phyloP scores from a whole-genome alignment of 768 basidiomycete genomes.

The Phaeotremella fagi region DNA sequence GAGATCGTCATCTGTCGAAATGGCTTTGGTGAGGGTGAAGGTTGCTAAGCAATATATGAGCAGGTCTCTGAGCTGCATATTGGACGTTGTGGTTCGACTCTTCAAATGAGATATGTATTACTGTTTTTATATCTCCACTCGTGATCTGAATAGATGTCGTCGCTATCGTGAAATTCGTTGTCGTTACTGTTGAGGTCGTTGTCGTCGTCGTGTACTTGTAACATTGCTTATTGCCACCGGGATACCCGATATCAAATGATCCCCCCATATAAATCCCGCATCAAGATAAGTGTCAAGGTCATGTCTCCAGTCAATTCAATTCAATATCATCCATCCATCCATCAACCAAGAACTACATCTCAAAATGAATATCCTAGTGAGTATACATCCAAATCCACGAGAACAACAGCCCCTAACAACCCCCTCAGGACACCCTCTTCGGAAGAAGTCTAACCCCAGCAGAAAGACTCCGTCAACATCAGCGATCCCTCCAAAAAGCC shows the following conservation, averaged over 20 bases:
- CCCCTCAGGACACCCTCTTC: conserved; percentile 82
- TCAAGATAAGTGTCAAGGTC: background rate
- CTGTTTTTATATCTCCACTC: too few species aligned
- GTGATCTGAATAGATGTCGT: too few species aligned
- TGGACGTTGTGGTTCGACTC: background rate
- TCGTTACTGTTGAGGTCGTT: too few species aligned
- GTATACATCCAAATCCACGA: too few species aligned
- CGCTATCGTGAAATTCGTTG: too few species aligned
- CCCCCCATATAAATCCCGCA: background rate
- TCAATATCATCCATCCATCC: background rate
- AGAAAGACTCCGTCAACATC: conserved; percentile 93
- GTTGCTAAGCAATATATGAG: conserved; percentile 8
- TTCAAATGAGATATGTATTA: too few species aligned
- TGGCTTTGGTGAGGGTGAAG: background rate
- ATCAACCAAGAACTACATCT: too few species aligned
- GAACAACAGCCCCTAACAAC: background rate
- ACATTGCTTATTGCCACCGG: too few species aligned
- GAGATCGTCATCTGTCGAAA: conserved; percentile 23
- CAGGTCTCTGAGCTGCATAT: conserved; percentile 9
- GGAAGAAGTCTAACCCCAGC: conserved; percentile 92
- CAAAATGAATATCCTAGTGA: conserved; percentile 51
- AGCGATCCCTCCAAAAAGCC: conserved; percentile 90
- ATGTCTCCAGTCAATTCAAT: background rate
- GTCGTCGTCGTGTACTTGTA: too few species aligned
- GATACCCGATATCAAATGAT: too few species aligned